Conservation (phyloP, 352 stramenopile species). For the Pythium volutum region DNA sequence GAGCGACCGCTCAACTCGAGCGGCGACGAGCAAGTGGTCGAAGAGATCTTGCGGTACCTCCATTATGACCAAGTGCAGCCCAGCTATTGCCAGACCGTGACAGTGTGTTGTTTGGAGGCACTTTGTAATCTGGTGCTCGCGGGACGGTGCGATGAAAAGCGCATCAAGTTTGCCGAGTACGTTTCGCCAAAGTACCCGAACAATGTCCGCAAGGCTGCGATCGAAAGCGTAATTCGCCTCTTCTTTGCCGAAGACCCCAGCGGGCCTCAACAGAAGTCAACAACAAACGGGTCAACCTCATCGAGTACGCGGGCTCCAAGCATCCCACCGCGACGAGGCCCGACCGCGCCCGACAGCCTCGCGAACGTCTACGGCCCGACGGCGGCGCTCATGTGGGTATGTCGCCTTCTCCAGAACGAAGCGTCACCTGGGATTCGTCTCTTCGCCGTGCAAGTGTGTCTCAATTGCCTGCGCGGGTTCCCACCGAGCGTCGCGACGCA, state of each 20-base stretch:
- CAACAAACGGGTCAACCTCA: background rate
- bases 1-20: slow-evolving; percentile 51
- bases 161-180: slow-evolving; percentile 70
- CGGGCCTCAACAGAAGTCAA: slow-evolving; percentile 15
- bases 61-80: slow-evolving; percentile 85
- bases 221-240: slow-evolving; percentile 79
- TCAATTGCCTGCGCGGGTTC: slow-evolving; percentile 81
- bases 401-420: slow-evolving; percentile 56
- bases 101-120: slow-evolving; percentile 76
- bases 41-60: slow-evolving; percentile 74
- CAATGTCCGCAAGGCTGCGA: slow-evolving; percentile 76
- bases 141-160: slow-evolving; percentile 63
- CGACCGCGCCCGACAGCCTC: slow-evolving; percentile 24
- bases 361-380: slow-evolving; percentile 61
- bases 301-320: slow-evolving; percentile 11
- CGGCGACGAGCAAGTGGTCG: slow-evolving; percentile 50
- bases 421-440: slow-evolving; percentile 68
- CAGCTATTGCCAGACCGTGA: slow-evolving; percentile 80
- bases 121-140: slow-evolving; percentile 76
- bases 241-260: slow-evolving; percentile 80
- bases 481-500: slow-evolving; percentile 64
- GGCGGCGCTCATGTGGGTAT: slow-evolving; percentile 68
- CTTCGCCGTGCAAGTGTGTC: slow-evolving; percentile 73
- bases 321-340: slow-evolving; percentile 1
- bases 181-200: slow-evolving; percentile 69